Percentiles rank a stretch among this genome's conserved stretches.
Conservation (phyloP, 345 rosid genomes). For the Adansonia digitata region DNA sequence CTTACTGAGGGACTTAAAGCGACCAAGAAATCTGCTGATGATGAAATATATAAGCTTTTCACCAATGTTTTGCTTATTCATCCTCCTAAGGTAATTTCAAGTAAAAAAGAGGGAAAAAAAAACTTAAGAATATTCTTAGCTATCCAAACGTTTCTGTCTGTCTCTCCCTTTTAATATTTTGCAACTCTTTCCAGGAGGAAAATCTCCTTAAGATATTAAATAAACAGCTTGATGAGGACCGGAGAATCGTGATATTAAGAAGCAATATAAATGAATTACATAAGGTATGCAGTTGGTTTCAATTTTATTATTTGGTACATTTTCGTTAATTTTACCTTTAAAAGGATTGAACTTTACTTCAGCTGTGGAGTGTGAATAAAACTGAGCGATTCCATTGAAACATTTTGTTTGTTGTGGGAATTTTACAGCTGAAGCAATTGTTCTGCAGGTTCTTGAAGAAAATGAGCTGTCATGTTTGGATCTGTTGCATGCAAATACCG, state of each 20-base stretch:
- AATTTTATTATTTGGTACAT: not conserved
- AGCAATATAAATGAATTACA: slow-evolving; percentile 80
- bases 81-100: slow-evolving; percentile 64
- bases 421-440: slow-evolving; percentile 8
- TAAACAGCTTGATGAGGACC: slow-evolving; percentile 90
- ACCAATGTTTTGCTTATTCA: slow-evolving; percentile 59
- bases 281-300: slow-evolving; percentile 43
- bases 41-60: slow-evolving; percentile 70
- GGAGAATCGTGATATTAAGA: slow-evolving; percentile 72
- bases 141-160: not conserved
- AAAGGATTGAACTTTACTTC: not conserved
- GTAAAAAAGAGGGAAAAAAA: not conserved
- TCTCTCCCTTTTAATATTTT: not conserved
- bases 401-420: slow-evolving; percentile 6
- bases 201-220: slow-evolving; percentile 60
- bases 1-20: slow-evolving; percentile 81
- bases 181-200: slow-evolving; percentile 56
- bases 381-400: not conserved
- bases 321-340: not conserved
- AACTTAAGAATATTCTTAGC: not conserved
- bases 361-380: not conserved
- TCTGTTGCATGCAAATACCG: slow-evolving; percentile 64
- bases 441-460: slow-evolving; percentile 84
- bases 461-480: slow-evolving; percentile 77
- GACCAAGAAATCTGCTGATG: slow-evolving; percentile 53